Evolutionary conservation across 306 rosid genomes (phyloP).

Genomic region (Acmispon strigosus): DNA sequence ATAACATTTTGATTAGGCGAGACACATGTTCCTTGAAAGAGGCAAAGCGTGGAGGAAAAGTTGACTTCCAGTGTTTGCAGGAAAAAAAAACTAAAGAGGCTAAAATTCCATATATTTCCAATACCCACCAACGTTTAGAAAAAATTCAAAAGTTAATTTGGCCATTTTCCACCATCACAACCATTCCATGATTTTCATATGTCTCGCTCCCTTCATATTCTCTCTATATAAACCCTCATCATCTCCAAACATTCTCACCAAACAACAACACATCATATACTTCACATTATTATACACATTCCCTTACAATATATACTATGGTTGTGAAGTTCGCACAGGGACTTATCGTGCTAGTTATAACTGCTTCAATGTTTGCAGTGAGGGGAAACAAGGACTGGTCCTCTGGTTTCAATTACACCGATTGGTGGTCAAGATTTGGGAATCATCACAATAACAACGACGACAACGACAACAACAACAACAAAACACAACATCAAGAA

Average conservation of each 20-base stretch:
- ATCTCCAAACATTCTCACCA: neutral
- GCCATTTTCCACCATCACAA: slow-evolving; percentile 9
- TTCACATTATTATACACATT: neutral
- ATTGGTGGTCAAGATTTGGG: slow-evolving; percentile 34
- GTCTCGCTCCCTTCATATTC: neutral
- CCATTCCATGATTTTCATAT: neutral
- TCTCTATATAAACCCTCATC: neutral
- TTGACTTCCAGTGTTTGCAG: neutral
- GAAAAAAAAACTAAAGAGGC: too few relatives aligned
- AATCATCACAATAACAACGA: slow-evolving; percentile 2
- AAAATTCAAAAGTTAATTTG: neutral
- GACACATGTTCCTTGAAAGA: too few relatives aligned
- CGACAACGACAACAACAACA: too few relatives aligned
- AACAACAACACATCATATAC: neutral
- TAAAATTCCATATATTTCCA: neutral
- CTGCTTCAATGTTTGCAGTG: slow-evolving; percentile 21
- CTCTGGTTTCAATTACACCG: slow-evolving; percentile 26
- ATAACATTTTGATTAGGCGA: too few relatives aligned
- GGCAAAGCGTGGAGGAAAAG: too few relatives aligned
- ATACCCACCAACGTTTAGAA: neutral
- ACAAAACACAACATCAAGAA: slow-evolving; percentile 18
- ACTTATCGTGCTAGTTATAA: neutral
- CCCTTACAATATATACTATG: neutral
- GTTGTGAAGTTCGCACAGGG: slow-evolving; percentile 4
- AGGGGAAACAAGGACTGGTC: slow-evolving; percentile 43